These are phyloP conservation scores for Cytospora schulzeri DNA, from an alignment of 2,329 filamentous ascomycete species.

Conservation along the genomic window DNA sequence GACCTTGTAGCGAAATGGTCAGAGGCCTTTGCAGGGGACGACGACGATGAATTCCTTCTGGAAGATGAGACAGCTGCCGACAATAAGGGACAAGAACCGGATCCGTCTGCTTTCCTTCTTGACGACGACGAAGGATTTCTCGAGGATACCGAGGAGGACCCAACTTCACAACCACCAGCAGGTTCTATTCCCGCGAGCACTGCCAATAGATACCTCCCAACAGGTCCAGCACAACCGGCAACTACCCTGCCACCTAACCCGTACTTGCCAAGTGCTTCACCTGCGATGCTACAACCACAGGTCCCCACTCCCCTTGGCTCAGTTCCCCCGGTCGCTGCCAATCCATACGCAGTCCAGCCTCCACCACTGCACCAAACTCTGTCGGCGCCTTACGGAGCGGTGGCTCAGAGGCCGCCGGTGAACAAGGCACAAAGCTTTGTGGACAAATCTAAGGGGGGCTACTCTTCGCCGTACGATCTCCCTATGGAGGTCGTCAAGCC, in stretches of 20 bases:
- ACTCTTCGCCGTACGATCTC: conserved; percentile 91
- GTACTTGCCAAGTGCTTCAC: conserved; percentile 31
- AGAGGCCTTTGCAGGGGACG: conserved; percentile 76
- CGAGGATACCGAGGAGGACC: conserved; percentile 63
- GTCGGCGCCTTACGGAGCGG: conserved; percentile 42
- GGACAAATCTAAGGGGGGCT: conserved; percentile 87
- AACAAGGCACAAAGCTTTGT: conserved; percentile 79
- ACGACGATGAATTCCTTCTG: conserved; percentile 64
- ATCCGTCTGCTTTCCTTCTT: conserved; percentile 69
- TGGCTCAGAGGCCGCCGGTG: conserved; percentile 47
- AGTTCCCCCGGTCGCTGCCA: conserved; percentile 21
- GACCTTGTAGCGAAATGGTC: conserved; percentile 83
- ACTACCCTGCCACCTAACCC: conserved; percentile 32
- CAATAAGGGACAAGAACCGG: conserved; percentile 45
- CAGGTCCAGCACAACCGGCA: conserved; percentile 33
- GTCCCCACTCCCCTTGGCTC: conserved; percentile 27
- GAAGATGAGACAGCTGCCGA: conserved; percentile 51
- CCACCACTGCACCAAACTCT: conserved; percentile 32
- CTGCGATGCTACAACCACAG: conserved; percentile 28
- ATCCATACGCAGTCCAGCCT: conserved; percentile 29
- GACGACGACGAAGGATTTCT: conserved; percentile 87
- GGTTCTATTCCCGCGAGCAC: conserved; percentile 22
- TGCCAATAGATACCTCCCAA: conserved; percentile 41
- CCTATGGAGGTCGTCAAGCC: conserved; percentile 84
- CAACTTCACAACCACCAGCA: conserved; percentile 32